Conservation (phyloP, 257 asterid species). For the Ilex asprella region DNA sequence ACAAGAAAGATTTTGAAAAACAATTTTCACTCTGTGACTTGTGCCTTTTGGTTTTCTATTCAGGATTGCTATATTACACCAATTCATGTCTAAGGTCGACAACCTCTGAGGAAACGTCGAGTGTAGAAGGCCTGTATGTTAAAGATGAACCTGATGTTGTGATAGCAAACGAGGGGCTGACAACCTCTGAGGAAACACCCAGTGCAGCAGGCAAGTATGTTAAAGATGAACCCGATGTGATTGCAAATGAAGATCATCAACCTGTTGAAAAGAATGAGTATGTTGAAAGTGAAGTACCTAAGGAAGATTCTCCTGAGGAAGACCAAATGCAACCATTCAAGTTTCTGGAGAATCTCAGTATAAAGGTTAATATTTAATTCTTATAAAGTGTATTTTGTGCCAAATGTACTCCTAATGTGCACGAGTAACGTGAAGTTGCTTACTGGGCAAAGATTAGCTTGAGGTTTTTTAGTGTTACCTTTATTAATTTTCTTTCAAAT, state of each 20-base stretch:
- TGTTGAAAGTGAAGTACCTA: constrained; percentile 8
- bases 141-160: constrained; percentile 8
- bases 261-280: neutral
- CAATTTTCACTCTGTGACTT: no score
- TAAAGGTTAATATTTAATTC: constrained; percentile 20
- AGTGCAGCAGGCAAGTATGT: no score
- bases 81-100: constrained; percentile 13
- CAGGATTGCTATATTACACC: constrained; percentile 13
- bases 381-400: no score
- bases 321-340: constrained; percentile 6
- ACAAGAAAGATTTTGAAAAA: no score
- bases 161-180: constrained; percentile 13
- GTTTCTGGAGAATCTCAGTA: constrained; percentile 22
- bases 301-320: constrained; percentile 17
- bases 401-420: neutral
- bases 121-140: no score
- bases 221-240: constrained; percentile 8
- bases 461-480: neutral
- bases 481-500: no score
- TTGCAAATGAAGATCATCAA: constrained; percentile 14
- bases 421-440: neutral
- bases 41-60: neutral
- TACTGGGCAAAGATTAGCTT: neutral
- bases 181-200: neutral
- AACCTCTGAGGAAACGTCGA: no score